Conservation (phyloP, 176 grass and related monocot genomes). For the Saccharum spontaneum region DNA sequence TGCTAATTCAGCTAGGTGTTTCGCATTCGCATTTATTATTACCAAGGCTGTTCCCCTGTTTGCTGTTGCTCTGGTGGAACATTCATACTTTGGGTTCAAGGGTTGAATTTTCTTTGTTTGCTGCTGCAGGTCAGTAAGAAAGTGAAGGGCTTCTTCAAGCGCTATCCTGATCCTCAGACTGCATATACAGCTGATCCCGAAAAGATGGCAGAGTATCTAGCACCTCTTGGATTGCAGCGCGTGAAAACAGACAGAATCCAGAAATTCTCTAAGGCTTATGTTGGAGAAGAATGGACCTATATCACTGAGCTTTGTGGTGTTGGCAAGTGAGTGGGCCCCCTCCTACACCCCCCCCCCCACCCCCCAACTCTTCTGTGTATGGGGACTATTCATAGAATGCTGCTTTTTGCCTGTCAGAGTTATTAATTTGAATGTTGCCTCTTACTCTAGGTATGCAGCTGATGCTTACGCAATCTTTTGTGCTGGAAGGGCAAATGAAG, state of each 20-base stretch:
- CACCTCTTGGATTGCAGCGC: conserved; percentile 52
- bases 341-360: neutral
- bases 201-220: conserved; percentile 41
- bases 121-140: conserved; percentile 34
- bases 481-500: conserved; percentile 52
- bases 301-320: conserved; percentile 70
- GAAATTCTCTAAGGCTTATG: conserved; percentile 44
- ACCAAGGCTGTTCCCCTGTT: neutral
- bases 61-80: neutral
- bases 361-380: neutral
- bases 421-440: neutral
- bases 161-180: conserved; percentile 43
- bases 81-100: conserved; percentile 1
- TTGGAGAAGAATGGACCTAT: conserved; percentile 55
- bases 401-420: neutral
- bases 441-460: conserved; percentile 62
- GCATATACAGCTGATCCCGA: conserved; percentile 18
- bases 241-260: conserved; percentile 51
- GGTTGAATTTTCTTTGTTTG: neutral
- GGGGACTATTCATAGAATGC: neutral
- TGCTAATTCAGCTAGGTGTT: neutral
- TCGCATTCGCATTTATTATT: neutral
- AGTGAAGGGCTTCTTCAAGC: conserved; percentile 36
- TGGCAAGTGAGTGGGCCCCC: conserved; percentile 55
- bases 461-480: conserved; percentile 91